Evolutionary conservation across 768 basidiomycete species (phyloP), one percentile per base, ranked within the genome.

Genomic region (Rhizopogon roseolus): DNA sequence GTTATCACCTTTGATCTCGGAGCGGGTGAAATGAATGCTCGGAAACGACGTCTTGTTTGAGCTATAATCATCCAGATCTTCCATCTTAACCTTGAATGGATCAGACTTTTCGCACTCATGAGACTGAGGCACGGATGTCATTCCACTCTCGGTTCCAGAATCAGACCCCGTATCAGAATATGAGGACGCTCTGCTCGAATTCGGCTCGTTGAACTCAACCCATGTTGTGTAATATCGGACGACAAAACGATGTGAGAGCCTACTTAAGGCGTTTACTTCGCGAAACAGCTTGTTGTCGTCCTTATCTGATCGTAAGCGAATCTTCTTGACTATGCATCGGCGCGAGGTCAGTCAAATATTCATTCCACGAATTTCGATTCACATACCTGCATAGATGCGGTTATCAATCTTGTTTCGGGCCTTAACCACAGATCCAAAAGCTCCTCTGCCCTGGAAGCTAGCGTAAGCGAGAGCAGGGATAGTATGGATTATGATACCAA

Each of bases 401-500:
- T 76, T 80, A 64, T 97, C 94, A 19, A 95, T 84, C 73, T 84
- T 90, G 63, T 96, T 93, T 43, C 86, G 78, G 3, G 93, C 94
- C 66, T 97, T 97, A 29, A 97, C 93, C 0, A 97, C 93, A n/a
- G 91, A 90, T 0, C 93, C 93, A 67, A 93, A 96, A 0, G 82
- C 92, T 0, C 94, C 94, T 64, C 87, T 87, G 0, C 93, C 93
- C 89, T 93, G 57, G 2, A 36, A 6, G 27, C 42, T 10, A 51
- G 38, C 7, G 7, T 40, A 17, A 51, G 13, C 50, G 42, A 10
- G 19, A 41, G 50, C 25, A 22, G 19, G 19, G 52, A 44, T 11
- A 39, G 41, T 8, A 34, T 22, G 37, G 10, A 62, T 77, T 36
- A 36, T 46, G 62, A 48, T 62, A 86, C 92, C 62, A 96, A 64